Evolutionary conservation across 1,284 basidiomycete species (phyloP), one percentile per base, ranked within the genome.

Genomic region (Cryptococcus sp.): DNA sequence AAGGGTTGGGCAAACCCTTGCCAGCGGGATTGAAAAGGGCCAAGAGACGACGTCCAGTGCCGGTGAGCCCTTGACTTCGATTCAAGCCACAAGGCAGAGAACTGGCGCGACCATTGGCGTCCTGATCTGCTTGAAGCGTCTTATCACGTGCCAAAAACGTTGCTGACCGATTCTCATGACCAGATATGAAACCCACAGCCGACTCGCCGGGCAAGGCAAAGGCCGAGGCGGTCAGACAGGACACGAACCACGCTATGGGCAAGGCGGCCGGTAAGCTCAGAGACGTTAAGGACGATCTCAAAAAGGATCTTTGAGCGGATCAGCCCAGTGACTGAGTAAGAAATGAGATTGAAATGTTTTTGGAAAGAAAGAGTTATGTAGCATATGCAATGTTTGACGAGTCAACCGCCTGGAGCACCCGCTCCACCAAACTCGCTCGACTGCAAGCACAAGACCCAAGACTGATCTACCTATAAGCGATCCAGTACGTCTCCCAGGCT

Each of bases 1-100:
- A 53, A 73, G 70, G 55, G 67, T 73, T 40, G 71, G 71, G 17
- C 48, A 71, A 57, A 70, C 63, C 3, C 60, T 71, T 15, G 71
- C 71, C 23, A 42, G 58, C 17, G 70, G 69, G 22, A 22, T 71
- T 13, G 70, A 68, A n/a, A 58, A 53, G 22, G 58, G 60, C 47
- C 52, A 70, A 47, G 42, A 65, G 25, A 63, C 65, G 17, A 60
- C 66, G 16, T 55, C 58, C 7, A 25, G 46, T 17, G 66, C 63
- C n/a, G 64, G 60, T 47, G 48, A 35, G 30, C 10, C 30, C 30
- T 10, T 46, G 46, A 35, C 5, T 35, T 13, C 30, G 7, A 8
- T 35, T 13, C 30, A 35, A 35, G 30, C 25, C 25, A 25, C 25
- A 25, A 25, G 25, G 25, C 25, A 25, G 25, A 25, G 25, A 25